These are phyloP conservation scores for Trichoderma sp. DNA, from an alignment of 2,329 filamentous ascomycete genomes.

Conservation along the genomic window DNA sequence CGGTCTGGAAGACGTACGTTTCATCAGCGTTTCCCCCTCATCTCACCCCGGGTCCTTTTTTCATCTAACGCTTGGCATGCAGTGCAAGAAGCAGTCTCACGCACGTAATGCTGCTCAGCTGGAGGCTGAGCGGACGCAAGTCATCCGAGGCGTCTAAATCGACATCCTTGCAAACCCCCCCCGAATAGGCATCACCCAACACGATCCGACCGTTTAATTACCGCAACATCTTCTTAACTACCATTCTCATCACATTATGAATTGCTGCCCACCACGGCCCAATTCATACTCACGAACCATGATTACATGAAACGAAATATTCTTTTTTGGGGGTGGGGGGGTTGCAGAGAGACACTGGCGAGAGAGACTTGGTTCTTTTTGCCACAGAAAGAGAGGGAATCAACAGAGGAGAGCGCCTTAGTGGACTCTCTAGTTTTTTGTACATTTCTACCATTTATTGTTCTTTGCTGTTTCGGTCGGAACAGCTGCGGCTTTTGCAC, in stretches of 20 bases:
- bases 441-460: constrained; percentile 20
- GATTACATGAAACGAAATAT: constrained; percentile 21
- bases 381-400: not conserved
- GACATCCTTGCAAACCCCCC: constrained; percentile 3
- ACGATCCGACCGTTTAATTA: constrained; percentile 1
- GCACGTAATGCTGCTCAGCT: constrained; percentile 91
- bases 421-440: constrained; percentile 12
- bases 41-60: not conserved
- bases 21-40: constrained; percentile 20
- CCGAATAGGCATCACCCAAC: not conserved
- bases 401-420: not conserved
- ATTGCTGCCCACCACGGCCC: not conserved
- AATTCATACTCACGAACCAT: constrained; percentile 15
- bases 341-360: not conserved
- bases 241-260: constrained; percentile 1
- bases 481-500: constrained; percentile 10
- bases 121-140: constrained; percentile 87
- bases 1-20: constrained; percentile 78
- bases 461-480: constrained; percentile 5
- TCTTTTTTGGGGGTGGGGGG: not conserved
- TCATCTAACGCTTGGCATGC: constrained; percentile 10
- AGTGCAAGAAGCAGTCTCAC: constrained; percentile 96
- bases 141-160: constrained; percentile 80
- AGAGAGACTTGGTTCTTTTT: not conserved
- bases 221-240: not conserved